Percentiles rank a stretch among this genome's conserved stretches.
Conservation (phyloP, 768 basidiomycete species). For the Leccinum aurantiacum region DNA sequence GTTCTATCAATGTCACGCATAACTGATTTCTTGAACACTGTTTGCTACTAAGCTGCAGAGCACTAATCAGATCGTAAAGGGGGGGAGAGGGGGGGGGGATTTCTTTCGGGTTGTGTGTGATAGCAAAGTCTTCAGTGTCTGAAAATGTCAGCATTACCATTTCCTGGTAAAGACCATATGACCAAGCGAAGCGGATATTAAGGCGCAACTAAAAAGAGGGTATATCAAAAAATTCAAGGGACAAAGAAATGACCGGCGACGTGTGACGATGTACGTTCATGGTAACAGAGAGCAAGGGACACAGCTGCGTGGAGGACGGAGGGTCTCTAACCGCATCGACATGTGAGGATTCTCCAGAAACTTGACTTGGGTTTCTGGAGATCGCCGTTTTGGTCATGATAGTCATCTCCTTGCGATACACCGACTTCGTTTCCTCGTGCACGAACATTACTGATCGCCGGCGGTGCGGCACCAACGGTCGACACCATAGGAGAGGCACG, state of each 20-base stretch:
- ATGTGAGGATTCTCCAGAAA: conserved; percentile 71
- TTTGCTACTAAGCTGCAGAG: conserved; percentile 30
- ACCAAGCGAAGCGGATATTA: conserved; percentile 38
- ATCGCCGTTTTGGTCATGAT: conserved; percentile 55
- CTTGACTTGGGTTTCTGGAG: conserved; percentile 52
- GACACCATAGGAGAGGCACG: conserved; percentile 82
- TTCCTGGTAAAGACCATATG: conserved; percentile 34
- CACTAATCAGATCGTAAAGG: conserved; percentile 32
- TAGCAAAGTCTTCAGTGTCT: conserved; percentile 24
- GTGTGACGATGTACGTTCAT: conserved; percentile 28
- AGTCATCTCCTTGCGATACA: conserved; percentile 59
- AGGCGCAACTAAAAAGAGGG: conserved; percentile 34
- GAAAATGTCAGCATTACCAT: conserved; percentile 29
- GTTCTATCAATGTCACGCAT: conserved; percentile 5
- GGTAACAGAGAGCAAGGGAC: conserved; percentile 23
- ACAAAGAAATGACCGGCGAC: conserved; percentile 36
- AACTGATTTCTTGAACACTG: conserved; percentile 16
- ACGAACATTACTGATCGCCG: conserved; percentile 70
- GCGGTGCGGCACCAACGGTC: conserved; percentile 63
- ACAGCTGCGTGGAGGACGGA: conserved; percentile 11
- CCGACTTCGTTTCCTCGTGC: conserved; percentile 70
- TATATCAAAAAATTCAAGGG: conserved; percentile 39
- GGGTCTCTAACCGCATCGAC: conserved; percentile 61
- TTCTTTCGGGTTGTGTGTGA: conserved; percentile 27
- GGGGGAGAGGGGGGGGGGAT: conserved; percentile 2